phyloP scores from a whole-genome alignment of 2,329 filamentous ascomycete genomes.

The Fusarium setosum region DNA sequence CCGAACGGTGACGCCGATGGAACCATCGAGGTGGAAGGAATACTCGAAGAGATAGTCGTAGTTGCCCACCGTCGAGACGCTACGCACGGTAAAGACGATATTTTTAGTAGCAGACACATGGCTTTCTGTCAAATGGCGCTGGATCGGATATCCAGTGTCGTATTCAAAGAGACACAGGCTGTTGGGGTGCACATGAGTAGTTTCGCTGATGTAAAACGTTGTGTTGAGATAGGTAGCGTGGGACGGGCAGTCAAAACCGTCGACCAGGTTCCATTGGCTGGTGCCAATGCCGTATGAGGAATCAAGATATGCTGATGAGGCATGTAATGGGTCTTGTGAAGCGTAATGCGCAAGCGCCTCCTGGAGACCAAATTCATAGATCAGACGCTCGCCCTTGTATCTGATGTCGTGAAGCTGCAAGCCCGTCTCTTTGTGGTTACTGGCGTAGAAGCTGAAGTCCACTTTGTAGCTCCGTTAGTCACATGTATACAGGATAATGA shows the following conservation, averaged over 20 bases:
- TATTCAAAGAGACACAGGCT: constrained; percentile 68
- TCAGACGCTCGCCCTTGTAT: constrained; percentile 64
- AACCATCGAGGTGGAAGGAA: constrained; percentile 62
- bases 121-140: constrained; percentile 56
- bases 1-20: constrained; percentile 61
- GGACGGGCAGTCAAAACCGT: constrained; percentile 63
- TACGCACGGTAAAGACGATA: constrained; percentile 57
- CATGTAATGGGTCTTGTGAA: constrained; percentile 58
- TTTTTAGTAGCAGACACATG: constrained; percentile 60
- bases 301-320: constrained; percentile 59
- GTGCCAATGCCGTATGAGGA: constrained; percentile 60
- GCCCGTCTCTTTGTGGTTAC: constrained; percentile 59
- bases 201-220: constrained; percentile 56
- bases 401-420: constrained; percentile 62
- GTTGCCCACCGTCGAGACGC: constrained; percentile 63
- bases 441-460: constrained; percentile 59
- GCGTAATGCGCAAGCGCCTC: constrained; percentile 66
- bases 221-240: constrained; percentile 62
- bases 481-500: fast-evolving
- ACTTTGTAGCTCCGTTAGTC: constrained; percentile 49
- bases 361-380: constrained; percentile 67
- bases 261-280: constrained; percentile 56
- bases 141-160: constrained; percentile 60
- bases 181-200: constrained; percentile 57
- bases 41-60: constrained; percentile 66